A percentile compares a stretch with the other conserved stretches of the same genome.
These are phyloP conservation scores for Verticillium nubilum DNA, from an alignment of 2,329 filamentous ascomycete genomes.

Conservation along the genomic window DNA sequence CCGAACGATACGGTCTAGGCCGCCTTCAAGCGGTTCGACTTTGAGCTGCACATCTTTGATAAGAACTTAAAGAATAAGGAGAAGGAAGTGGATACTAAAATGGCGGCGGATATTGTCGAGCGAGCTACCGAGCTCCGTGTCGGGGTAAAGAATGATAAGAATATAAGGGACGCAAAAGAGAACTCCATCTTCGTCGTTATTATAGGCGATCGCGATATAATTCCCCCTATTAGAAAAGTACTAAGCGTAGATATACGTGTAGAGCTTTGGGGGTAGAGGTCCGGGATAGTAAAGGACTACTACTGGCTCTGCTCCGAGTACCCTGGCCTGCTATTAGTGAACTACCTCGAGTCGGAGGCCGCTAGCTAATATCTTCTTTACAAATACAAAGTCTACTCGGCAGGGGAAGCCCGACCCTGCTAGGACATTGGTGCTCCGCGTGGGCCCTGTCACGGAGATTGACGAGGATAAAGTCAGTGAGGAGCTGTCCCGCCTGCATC, in stretches of 20 bases:
- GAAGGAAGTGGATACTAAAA: constrained; percentile 20
- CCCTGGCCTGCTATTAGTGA: background rate
- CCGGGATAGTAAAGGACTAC: constrained; percentile 14
- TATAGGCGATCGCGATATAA: constrained; percentile 19
- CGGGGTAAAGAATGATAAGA: too few species aligned
- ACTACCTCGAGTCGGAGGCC: constrained; percentile 2
- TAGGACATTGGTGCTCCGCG: constrained; percentile 4
- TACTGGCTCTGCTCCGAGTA: background rate
- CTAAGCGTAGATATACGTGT: constrained; percentile 15
- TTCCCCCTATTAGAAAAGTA: constrained; percentile 12
- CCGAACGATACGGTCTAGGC: constrained; percentile 18
- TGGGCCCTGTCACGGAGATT: background rate
- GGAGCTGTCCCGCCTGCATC: background rate
- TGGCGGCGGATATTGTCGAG: constrained; percentile 13
- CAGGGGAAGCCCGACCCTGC: background rate
- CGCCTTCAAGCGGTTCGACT: constrained; percentile 8
- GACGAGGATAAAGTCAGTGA: background rate
- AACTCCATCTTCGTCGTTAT: constrained; percentile 16
- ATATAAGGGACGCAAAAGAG: too few species aligned
- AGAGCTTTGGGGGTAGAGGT: constrained; percentile 20
- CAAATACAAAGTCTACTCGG: constrained; percentile 6
- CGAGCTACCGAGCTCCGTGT: too few species aligned
- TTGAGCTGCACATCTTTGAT: constrained; percentile 14
- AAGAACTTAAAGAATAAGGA: constrained; percentile 14
- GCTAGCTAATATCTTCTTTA: constrained; percentile 7